Base-by-base conservation (phyloP, 2,329 filamentous ascomycete species). In the Coniochaeta pulveracea region DNA sequence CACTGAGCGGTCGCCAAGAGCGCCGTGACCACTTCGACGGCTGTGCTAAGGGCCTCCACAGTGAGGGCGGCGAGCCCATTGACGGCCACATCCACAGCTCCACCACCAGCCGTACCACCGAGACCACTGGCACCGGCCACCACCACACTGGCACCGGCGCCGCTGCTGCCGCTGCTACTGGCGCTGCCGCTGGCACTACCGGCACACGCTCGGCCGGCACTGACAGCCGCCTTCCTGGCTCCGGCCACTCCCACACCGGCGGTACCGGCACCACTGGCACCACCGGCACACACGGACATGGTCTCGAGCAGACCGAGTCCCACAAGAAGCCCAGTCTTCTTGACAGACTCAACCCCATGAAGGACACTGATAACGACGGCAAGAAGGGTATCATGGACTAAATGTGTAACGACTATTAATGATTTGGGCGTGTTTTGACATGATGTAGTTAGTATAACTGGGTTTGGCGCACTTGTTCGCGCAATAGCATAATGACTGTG, bases 1-100 rank as follows among this genome's bases (percentile, higher is more conserved):
- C 57, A 2, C 52, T 80, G 1, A 52, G 54, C 9, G 71, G 74
- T 3, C 60, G 66, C 22, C 64, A 70, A 26, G 63, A 72, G 47
- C 64, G 67, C 11, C 46, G 48, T 30, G 69, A 75, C 33, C 68
- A 69, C 23, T 80, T 76, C 38, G 65, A 69, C 26, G 77, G 78
- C 9, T 74, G 76, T 41, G 76, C 76, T 4, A 63, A 65, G 43
- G 34, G 36, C 14, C 26, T 35, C 7, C 53, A 61, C 37, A 57
- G 68, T 26, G 56, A 59, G 14, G 50, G 54, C 16, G 34, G 32
- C 22, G 29, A 36, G 19, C 19, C 25, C 22, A 9, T 24, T 26
- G 17, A 19, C 15, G 21, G 14, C 6, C 19, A 25, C 21, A 32
- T 19, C 9, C n/a, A n/a, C 28, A 17, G 19, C 4, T 19, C 19